Percentiles rank a stretch among this genome's conserved stretches.
Evolutionary conservation across 805 yeast genomes (phyloP).

Genomic region (Saturnispora saitoi): DNA sequence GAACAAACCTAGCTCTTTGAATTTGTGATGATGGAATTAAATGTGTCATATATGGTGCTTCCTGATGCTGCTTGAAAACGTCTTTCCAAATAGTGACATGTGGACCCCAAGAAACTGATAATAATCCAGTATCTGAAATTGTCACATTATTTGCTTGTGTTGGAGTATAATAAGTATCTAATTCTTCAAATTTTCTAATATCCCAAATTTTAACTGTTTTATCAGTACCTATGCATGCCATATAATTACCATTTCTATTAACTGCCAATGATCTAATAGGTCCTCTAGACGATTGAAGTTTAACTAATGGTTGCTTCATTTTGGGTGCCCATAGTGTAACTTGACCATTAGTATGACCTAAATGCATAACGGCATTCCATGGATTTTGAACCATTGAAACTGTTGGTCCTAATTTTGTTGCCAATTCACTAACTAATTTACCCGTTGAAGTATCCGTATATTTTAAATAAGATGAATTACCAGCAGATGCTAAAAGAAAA

Average conservation of each 20-base stretch:
- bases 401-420: slow-evolving; percentile 88
- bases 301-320: slow-evolving; percentile 76
- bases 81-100: slow-evolving; percentile 95
- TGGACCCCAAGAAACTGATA: slow-evolving; percentile 93
- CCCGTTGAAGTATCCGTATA: slow-evolving; percentile 97
- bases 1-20: slow-evolving; percentile 66
- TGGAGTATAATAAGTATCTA: slow-evolving; percentile 65
- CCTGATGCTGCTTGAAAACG: slow-evolving; percentile 56
- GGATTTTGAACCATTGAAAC: slow-evolving; percentile 84
- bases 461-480: slow-evolving; percentile 79
- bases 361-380: slow-evolving; percentile 89
- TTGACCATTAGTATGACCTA: slow-evolving; percentile 89
- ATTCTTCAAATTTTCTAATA: slow-evolving; percentile 68
- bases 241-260: slow-evolving; percentile 86
- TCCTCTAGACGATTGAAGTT: slow-evolving; percentile 73
- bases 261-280: slow-evolving; percentile 80
- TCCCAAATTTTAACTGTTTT: slow-evolving; percentile 87
- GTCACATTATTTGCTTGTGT: slow-evolving; percentile 77
- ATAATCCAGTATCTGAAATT: slow-evolving; percentile 79
- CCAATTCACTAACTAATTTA: slow-evolving; percentile 65
- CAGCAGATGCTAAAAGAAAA: slow-evolving; percentile 77
- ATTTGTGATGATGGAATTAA: slow-evolving; percentile 69
- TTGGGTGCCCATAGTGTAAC: slow-evolving; percentile 92
- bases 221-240: slow-evolving; percentile 91
- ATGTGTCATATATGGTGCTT: slow-evolving; percentile 88